These are phyloP conservation scores for Pezicula radicicola DNA, from an alignment of 2,329 filamentous ascomycete species.

Conservation along the genomic window DNA sequence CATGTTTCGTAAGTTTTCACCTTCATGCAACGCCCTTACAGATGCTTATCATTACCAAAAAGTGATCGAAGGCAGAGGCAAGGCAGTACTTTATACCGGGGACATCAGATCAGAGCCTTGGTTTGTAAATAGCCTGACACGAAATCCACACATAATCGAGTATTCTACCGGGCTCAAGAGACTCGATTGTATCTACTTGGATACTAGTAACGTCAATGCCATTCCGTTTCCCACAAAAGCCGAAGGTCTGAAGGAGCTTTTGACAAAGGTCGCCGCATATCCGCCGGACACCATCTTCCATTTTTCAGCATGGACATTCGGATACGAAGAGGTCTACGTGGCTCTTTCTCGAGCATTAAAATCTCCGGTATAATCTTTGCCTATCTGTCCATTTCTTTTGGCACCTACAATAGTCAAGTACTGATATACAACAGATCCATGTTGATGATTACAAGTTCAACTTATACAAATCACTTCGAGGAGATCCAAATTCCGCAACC, in stretches of 20 bases:
- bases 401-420: constrained; percentile 9
- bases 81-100: constrained; percentile 81
- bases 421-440: constrained; percentile 57
- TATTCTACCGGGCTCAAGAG: constrained; percentile 65
- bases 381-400: not conserved
- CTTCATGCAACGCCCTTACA: not conserved
- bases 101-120: constrained; percentile 84
- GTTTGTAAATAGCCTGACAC: constrained; percentile 73
- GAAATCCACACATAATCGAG: constrained; percentile 71
- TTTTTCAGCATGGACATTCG: constrained; percentile 86
- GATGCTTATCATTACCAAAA: constrained; percentile 3
- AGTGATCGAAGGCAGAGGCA: constrained; percentile 70
- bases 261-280: constrained; percentile 66
- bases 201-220: constrained; percentile 69
- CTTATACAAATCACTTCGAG: constrained; percentile 65
- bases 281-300: constrained; percentile 76
- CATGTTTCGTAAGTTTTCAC: constrained; percentile 66
- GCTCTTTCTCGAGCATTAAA: constrained; percentile 69
- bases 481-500: constrained; percentile 37
- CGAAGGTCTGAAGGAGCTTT: constrained; percentile 71
- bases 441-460: constrained; percentile 77
- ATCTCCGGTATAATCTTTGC: constrained; percentile 46
- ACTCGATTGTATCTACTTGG: constrained; percentile 82
- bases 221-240: constrained; percentile 59
- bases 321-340: constrained; percentile 90